Base-by-base conservation (phyloP, 805 yeast genomes). In the Diddensiella santjacobensis region DNA sequence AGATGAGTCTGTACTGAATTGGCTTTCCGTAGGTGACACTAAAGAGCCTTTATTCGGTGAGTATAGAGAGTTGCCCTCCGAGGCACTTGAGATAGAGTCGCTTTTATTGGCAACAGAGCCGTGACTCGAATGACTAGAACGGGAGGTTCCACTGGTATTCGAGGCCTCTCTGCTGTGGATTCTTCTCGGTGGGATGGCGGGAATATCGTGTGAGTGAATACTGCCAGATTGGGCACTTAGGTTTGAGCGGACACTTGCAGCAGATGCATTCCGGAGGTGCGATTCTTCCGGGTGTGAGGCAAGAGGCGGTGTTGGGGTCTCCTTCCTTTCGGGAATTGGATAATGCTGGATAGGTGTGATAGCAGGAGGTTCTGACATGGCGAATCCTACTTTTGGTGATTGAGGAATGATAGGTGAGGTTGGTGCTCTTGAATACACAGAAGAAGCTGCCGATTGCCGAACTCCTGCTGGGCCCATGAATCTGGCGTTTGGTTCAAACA, bases 341-440 rank as follows among this genome's bases (percentile, higher is more conserved):
- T 26, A 26, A 13, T 26, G 31, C 31, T 26, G 31, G 13, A 26
- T 26, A 8, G 31, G 11, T 26, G 31, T 26, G 11, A 13, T 13
- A 26, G 31, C 11, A 26, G 13, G 31, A 26, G 31, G 31, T 13
- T 26, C 31, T 26, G 31, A 26, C 31, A 26, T 26, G 31, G 31
- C 31, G 13, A 26, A 26, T 8, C 31, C 31, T 8, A 26, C 13
- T 26, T 8, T 13, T 26, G 31, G 31, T 8, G 31, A 26, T 13
- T 8, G 31, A 26, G 31, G 31, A 26, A 13, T 13, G 13, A 26
- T 8, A 26, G 31, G 31, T 8, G 31, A 26, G 8, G 31, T 13
- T 6, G 38, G 38, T n/a, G 44, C 15, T 11, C 44, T 10, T 11
- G 44, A 41, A 42, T 41, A 41, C 5, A 41, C 44, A n/a, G 44